These are phyloP conservation scores for Helianthus tuberosus DNA, from an alignment of 129 eudicot species.

Conservation along the genomic window DNA sequence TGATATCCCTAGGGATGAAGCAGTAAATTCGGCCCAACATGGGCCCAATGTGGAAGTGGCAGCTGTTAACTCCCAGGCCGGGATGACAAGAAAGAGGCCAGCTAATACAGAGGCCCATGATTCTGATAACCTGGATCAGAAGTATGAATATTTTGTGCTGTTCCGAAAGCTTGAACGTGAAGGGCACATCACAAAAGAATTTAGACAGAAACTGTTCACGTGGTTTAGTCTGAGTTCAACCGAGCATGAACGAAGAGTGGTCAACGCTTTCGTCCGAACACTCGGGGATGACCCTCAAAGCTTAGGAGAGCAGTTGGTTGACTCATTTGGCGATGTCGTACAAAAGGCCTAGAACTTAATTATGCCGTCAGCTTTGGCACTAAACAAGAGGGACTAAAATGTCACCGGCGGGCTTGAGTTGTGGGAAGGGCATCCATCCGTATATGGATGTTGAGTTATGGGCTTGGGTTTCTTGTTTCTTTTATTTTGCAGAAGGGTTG, in stretches of 20 bases:
- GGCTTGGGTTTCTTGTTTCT: no score
- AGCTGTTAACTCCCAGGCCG: conserved; percentile 51
- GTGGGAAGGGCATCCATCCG: no score
- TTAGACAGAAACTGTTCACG: conserved; percentile 70
- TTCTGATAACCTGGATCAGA: conserved; percentile 54
- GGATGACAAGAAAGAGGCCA: conserved; percentile 50
- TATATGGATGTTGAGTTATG: no score
- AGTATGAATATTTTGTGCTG: conserved; percentile 29
- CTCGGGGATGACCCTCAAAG: conserved; percentile 78
- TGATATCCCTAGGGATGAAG: conserved; percentile 62
- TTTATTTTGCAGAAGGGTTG: no score
- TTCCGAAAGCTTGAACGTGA: conserved; percentile 79
- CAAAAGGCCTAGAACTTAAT: no score
- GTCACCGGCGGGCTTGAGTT: no score
- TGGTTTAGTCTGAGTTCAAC: conserved; percentile 92
- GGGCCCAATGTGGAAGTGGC: conserved; percentile 51
- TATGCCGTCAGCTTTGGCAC: no score
- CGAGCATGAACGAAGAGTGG: conserved; percentile 83
- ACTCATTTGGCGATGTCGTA: no score
- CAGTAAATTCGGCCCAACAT: conserved; percentile 48
- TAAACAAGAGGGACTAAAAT: no score
- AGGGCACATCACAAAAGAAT: conserved; percentile 66
- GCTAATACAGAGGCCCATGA: conserved; percentile 57
- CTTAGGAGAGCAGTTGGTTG: no score
- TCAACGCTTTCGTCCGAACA: conserved; percentile 70